Base-by-base conservation (phyloP, 2,329 filamentous ascomycete species). In the Thermoascus crustaceus region DNA sequence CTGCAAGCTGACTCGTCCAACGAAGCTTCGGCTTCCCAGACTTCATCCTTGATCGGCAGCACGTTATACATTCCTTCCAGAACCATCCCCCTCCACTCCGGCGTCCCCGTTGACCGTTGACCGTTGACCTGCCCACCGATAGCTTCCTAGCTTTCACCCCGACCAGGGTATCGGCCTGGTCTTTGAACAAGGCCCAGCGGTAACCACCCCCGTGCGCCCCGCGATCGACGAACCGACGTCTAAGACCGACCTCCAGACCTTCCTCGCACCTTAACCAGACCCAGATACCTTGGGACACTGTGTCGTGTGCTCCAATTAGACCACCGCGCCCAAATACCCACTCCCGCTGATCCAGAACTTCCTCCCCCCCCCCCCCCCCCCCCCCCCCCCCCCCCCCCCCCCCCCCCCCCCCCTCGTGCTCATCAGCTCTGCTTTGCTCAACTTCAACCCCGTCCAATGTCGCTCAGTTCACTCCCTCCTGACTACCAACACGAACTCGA, bases 401-500 rank as follows among this genome's bases (percentile, higher is more conserved):
- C 20, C 25, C 22, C 23, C 31, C 26, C 14, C 25, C 36, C 35
- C 18, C 30, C 23, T 29, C 13, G 20, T 19, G 13, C 22, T 21
- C 9, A 39, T 41, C 35, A 11, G 23, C 30, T 16, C 31, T 37
- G 27, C 30, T 33, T 38, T 39, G 14, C 27, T 34, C 30, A 26
- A 26, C 26, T 9, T 25, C 22, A 9, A 29, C 20, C 33, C 33
- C 64, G 57, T 38, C 18, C 9, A 29, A 35, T 34, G 32, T 34
- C 31, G 13, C 7, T 24, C 10, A 14, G 27, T 39, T 29, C 19
- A 24, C 30, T 35, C 14, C 25, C 34, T 10, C 23, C 37, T 16
- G 11, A 72, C 67, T 75, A 79, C 63, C 66, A 69, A 58, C 67
- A 73, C 61, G 74, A 79, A 60, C 75, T 80, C 62, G 68, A 76